phyloP scores from a whole-genome alignment of 164 flowering plant species.

The Vitis cinerea region DNA sequence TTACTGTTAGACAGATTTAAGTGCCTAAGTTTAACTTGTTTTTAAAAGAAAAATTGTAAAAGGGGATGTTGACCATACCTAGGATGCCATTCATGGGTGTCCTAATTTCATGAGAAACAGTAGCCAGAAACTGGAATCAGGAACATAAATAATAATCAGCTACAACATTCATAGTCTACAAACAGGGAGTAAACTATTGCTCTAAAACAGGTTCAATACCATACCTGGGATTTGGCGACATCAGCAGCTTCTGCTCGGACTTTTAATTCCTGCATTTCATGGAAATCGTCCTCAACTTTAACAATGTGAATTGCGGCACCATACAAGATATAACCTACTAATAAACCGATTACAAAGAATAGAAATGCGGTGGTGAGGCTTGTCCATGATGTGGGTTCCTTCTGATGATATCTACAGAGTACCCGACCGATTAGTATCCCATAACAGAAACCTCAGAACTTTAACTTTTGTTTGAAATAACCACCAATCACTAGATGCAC shows the following conservation, averaged over 20 bases:
- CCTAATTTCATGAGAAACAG: constrained; percentile 95
- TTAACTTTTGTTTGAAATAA: neutral
- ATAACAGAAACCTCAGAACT: neutral
- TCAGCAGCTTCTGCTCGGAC: constrained; percentile 93
- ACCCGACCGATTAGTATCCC: neutral
- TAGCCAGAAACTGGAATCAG: constrained; percentile 80
- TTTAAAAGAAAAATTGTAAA: neutral
- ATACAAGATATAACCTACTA: constrained; percentile 70
- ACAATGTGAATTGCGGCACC: constrained; percentile 69
- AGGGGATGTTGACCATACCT: constrained; percentile 44
- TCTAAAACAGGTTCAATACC: neutral
- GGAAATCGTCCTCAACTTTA: constrained; percentile 83
- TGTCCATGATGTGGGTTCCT: constrained; percentile 68
- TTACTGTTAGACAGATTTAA: neutral
- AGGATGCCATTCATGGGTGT: constrained; percentile 98
- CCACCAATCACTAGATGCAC: constrained; percentile 13
- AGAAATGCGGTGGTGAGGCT: constrained; percentile 57
- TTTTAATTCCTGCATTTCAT: constrained; percentile 75
- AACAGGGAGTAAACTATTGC: neutral
- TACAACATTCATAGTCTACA: neutral
- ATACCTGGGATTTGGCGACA: constrained; percentile 94
- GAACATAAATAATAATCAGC: constrained; percentile 8
- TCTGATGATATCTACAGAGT: constrained; percentile 60
- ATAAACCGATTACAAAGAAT: constrained; percentile 58
- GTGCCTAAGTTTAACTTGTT: neutral